Evolutionary conservation across 495 filamentous ascomycete genomes (phyloP).

Genomic region (Talaromyces stipitatus): DNA sequence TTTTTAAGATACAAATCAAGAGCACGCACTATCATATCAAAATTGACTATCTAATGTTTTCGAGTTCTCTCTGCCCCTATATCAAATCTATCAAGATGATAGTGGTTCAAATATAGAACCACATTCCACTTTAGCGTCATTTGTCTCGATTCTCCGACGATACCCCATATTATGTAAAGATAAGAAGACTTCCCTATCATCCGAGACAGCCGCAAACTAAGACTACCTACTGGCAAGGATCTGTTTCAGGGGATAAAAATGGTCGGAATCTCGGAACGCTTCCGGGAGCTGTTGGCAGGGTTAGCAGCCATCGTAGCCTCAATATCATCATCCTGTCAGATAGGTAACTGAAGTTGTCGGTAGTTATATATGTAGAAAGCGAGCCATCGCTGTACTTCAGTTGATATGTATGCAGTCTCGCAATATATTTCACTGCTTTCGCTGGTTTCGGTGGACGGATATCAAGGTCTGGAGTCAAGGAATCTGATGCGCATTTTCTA

Average conservation of each 20-base stretch:
- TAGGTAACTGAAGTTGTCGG: constrained; percentile 27
- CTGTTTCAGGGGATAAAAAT: neutral
- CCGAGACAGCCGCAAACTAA: too few species aligned
- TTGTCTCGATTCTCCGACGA: too few species aligned
- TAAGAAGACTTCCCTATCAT: neutral
- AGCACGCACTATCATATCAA: too few species aligned
- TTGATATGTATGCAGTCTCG: constrained; percentile 42
- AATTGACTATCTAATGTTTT: too few species aligned
- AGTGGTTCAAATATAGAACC: too few species aligned
- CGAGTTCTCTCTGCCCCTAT: too few species aligned
- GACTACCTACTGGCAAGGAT: neutral
- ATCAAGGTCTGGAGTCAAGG: constrained; percentile 25
- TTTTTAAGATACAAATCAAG: too few species aligned
- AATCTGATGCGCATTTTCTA: constrained; percentile 48
- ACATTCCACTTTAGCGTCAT: too few species aligned
- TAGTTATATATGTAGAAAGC: constrained; percentile 20
- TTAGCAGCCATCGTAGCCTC: constrained; percentile 43
- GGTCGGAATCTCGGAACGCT: neutral
- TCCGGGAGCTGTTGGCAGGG: constrained; percentile 13
- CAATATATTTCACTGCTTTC: constrained; percentile 37
- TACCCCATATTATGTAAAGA: too few species aligned
- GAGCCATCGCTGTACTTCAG: constrained; percentile 20
- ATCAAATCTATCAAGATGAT: too few species aligned
- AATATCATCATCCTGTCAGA: constrained; percentile 37
- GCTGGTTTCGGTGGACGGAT: constrained; percentile 51